Percentiles rank a stretch among this genome's conserved stretches.
phyloP scores from a whole-genome alignment of 192 early-diverging fungal species.

The Entophlyctis luteolus region DNA sequence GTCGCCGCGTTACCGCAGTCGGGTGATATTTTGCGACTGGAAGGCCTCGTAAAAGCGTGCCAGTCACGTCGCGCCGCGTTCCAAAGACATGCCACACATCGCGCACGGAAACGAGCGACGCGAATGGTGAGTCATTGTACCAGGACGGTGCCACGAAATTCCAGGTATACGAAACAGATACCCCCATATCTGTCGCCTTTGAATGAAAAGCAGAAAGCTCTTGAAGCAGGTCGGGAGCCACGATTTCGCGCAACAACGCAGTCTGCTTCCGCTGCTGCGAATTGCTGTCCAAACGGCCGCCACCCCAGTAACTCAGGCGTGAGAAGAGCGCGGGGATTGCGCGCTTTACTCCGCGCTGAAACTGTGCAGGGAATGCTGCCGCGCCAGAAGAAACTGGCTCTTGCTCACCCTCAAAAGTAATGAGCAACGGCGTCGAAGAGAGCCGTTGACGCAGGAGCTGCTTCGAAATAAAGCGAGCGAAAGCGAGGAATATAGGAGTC shows the following conservation, averaged over 20 bases:
- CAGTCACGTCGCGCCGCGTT: background rate
- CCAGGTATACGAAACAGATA: background rate
- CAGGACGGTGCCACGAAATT: background rate
- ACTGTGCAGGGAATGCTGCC: constrained; percentile 1
- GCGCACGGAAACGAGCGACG: background rate
- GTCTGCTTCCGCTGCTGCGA: background rate
- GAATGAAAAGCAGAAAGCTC: background rate
- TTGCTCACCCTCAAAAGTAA: too few species aligned
- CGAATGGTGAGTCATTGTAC: background rate
- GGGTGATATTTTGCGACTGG: background rate
- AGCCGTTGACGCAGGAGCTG: too few species aligned
- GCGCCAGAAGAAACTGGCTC: too few species aligned
- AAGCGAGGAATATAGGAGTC: too few species aligned
- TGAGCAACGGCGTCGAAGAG: too few species aligned
- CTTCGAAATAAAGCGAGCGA: too few species aligned
- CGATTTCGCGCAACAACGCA: background rate
- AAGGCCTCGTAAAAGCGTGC: constrained; percentile 8
- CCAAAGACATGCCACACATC: constrained; percentile 17
- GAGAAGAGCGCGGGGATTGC: constrained; percentile 5
- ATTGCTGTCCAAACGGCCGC: background rate
- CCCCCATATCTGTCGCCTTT: background rate
- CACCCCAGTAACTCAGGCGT: constrained; percentile 2
- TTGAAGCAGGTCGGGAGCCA: background rate
- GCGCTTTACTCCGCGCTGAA: constrained; percentile 1
- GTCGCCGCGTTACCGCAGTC: background rate